Conservation (phyloP, 1,139 yeast species). For the Kurtzmaniella natalensis region DNA sequence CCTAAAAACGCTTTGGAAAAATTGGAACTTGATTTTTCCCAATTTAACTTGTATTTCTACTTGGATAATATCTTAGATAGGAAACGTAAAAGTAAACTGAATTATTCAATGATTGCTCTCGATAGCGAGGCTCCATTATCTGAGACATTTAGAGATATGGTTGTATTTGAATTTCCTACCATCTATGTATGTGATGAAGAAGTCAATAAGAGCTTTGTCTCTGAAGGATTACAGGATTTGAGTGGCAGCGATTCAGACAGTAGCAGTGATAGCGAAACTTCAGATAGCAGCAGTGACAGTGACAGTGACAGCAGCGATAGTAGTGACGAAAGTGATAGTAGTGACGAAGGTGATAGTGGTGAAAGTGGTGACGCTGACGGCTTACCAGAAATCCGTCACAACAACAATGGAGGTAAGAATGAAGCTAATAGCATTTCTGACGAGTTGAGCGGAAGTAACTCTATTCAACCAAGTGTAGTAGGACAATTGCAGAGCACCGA, state of each 20-base stretch:
- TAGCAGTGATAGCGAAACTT: conserved; percentile 6
- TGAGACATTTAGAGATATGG: conserved; percentile 47
- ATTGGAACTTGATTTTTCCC: conserved; percentile 4
- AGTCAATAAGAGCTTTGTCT: conserved; percentile 11
- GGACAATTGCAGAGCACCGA: no score
- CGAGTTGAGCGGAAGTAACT: no score
- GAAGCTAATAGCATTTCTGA: no score
- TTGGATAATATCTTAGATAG: conserved; percentile 28
- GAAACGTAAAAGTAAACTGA: conserved; percentile 8
- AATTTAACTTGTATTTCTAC: conserved; percentile 22
- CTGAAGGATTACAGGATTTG: conserved; percentile 10
- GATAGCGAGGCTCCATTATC: conserved; percentile 19
- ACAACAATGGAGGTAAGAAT: not conserved
- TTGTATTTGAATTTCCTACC: conserved; percentile 78
- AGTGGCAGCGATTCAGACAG: conserved; percentile 8
- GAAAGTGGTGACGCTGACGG: conserved; percentile 5
- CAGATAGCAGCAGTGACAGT: conserved; percentile 10
- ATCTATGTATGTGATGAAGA: conserved; percentile 39
- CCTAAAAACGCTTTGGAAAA: conserved; percentile 32
- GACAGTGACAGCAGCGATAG: conserved; percentile 10
- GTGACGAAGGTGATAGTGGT: conserved; percentile 5
- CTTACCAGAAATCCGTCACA: no score
- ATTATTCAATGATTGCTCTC: not conserved
- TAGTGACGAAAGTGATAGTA: conserved; percentile 7
- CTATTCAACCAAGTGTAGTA: no score